Base-by-base conservation (phyloP, 2,329 filamentous ascomycete species). In the Phialophora tarda region DNA sequence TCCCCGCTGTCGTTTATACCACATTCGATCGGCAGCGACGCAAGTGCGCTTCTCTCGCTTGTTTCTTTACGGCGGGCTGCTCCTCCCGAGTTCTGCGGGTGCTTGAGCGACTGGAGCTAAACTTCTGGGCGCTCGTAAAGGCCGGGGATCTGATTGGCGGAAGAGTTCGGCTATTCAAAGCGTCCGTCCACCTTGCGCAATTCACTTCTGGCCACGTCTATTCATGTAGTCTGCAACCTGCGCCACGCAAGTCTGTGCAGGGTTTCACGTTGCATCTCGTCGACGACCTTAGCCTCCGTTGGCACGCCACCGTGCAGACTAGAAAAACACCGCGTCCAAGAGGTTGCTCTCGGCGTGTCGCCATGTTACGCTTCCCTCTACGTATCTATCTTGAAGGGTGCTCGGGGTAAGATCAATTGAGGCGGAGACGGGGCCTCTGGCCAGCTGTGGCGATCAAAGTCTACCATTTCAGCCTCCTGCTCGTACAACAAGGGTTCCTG, bases 51-150 rank as follows among this genome's bases (percentile, higher is more conserved):
- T n/a, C 38, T 44, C 38, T 5, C 38, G 6, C 38, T 8, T 44
- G 38, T 44, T 6, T 44, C 38, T n/a, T n/a, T 2, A n/a, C 17
- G 14, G 38, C 4, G 7, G 38, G 14, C 38, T 41, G 7, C 14
- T 44, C 5, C 17, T 21, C 5, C 34, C 1, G 14, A n/a, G 5
- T 21, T 5, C 17, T 8, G 17, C 14, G 8, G 38, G 17, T 17
- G 38, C 7, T 4, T 44, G 12, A 17, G 17, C n/a, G 17, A 10
- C 4, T n/a, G 12, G 38, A 44, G 38, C 38, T 44, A 26, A 56
- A 56, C 1, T n/a, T 26, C 64, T 41, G 59, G 64, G 53, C 32
- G 23, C 51, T 60, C 63, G 41, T 41, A 65, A 34, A 65, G 32
- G 21, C 21, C 59, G 24, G 26, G 59, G 59, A 32, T 62, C 14